Conservation (phyloP, 176 grass and related monocot genomes). For the Oryza coarctata region DNA sequence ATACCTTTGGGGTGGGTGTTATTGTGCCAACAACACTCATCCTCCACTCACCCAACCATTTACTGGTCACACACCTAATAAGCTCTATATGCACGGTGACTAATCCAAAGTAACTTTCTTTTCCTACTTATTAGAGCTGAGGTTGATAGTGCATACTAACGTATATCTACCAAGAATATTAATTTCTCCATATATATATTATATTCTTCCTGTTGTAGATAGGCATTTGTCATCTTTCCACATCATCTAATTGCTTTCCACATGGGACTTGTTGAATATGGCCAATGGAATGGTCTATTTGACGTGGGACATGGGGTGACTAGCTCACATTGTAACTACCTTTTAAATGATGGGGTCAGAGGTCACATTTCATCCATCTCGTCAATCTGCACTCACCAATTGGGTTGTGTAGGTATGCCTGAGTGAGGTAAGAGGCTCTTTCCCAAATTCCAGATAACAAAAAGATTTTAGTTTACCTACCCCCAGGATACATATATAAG, state of each 20-base stretch:
- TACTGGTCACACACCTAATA: neutral
- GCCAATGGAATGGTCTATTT: conserved; percentile 18
- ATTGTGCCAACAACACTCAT: conserved; percentile 9
- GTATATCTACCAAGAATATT: conserved; percentile 10
- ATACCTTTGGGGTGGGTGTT: neutral
- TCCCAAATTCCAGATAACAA: neutral
- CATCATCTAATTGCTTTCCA: conserved; percentile 37
- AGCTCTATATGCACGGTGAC: neutral
- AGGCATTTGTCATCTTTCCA: conserved; percentile 34
- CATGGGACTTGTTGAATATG: conserved; percentile 20
- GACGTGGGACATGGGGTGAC: conserved; percentile 25
- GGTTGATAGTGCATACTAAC: neutral
- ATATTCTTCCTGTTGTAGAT: conserved; percentile 9
- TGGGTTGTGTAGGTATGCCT: neutral
- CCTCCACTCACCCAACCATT: conserved; percentile 14
- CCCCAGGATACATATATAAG: neutral
- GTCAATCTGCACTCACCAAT: conserved; percentile 22
- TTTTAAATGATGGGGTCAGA: conserved; percentile 12
- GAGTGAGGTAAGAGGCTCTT: neutral
- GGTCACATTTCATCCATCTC: conserved; percentile 22
- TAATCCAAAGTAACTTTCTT: conserved; percentile 21
- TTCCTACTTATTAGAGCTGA: neutral
- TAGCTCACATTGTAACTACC: conserved; percentile 5
- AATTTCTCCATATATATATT: neutral
- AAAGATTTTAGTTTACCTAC: neutral